Evolutionary conservation across 2,329 filamentous ascomycete genomes (phyloP), one percentile per base, ranked within the genome.

Genomic region (Coniosporium tulheliwenetii): DNA sequence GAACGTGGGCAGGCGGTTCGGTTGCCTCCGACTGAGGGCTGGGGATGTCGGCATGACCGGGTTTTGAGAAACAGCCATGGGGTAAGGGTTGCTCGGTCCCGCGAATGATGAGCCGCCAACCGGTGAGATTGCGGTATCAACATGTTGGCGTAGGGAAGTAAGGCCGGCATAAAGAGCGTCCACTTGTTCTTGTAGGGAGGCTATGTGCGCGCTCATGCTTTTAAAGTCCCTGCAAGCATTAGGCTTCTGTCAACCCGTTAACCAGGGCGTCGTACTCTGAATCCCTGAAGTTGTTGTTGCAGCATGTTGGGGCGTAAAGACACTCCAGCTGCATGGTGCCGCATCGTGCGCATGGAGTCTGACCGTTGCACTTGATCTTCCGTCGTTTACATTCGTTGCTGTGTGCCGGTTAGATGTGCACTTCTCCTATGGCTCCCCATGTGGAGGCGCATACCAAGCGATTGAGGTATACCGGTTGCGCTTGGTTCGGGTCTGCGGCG

Each of bases 281-380:
- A 52, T 95, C 87, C 59, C 89, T 91, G 70, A 94, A 86, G 59
- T 75, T 85, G 65, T 76, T 87, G 46, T 61, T 67, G 57, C 75
- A 79, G 63, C 76, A 79, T 52, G 79, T 80, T 5, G 75, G 74
- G 44, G 75, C 72, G 62, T 80, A 80, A 43, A 75, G 60, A 53
- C 73, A 80, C 53, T 78, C 74, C 44, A 79, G 64, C 43, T 66
- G 69, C 41, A 79, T 63, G 56, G 78, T 77, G 19, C 75, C 75
- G 56, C 76, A 80, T 47, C 76, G 66, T 51, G 77, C 73, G 51
- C 76, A 80, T 10, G 75, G 75, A 10, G 67, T 70, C 54, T 79
- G 69, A 35, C 76, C 76, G 58, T 79, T 79, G 60, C 76, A 78
- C 47, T 78, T 79, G 56, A 80, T 79, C 61, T 80, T 79, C 42